These are phyloP conservation scores for Trypanosoma vivax DNA, from an alignment of 208 protist species.

Conservation along the genomic window DNA sequence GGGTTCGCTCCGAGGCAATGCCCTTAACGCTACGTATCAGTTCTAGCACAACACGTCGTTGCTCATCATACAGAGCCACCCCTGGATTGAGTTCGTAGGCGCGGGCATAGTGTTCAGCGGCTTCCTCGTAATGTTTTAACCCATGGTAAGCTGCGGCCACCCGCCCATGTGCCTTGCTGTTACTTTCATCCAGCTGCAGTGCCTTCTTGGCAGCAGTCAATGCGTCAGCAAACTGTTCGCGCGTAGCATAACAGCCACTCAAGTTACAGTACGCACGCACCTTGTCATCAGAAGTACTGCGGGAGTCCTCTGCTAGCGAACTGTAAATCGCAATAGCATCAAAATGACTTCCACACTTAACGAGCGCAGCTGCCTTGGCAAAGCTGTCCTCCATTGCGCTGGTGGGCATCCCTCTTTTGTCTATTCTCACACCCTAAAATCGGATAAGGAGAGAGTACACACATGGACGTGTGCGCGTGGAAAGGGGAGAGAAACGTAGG, in stretches of 20 bases:
- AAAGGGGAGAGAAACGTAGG: neutral
- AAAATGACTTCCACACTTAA: conserved; percentile 32
- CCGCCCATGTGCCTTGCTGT: conserved; percentile 52
- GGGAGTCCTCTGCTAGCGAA: conserved; percentile 19
- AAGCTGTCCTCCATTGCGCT: conserved; percentile 43
- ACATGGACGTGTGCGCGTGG: no score
- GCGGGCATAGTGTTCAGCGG: conserved; percentile 24
- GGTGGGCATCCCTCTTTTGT: neutral
- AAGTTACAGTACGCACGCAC: conserved; percentile 72
- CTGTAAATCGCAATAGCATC: conserved; percentile 51
- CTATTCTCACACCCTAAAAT: neutral
- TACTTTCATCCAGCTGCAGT: conserved; percentile 35
- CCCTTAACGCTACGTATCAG: conserved; percentile 36
- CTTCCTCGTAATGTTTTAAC: conserved; percentile 62
- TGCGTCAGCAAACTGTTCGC: conserved; percentile 46
- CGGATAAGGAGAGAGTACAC: neutral
- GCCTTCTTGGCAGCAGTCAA: conserved; percentile 42
- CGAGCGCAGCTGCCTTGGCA: conserved; percentile 38
- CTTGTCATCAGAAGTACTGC: conserved; percentile 18
- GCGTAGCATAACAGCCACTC: conserved; percentile 69
- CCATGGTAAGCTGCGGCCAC: conserved; percentile 67
- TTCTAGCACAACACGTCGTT: conserved; percentile 29
- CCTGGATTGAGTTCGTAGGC: conserved; percentile 32
- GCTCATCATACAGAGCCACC: conserved; percentile 24
- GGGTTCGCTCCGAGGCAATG: conserved; percentile 26